Conservation (phyloP, 1,284 basidiomycete species). For the Anthracocystis panici-leucophaei region DNA sequence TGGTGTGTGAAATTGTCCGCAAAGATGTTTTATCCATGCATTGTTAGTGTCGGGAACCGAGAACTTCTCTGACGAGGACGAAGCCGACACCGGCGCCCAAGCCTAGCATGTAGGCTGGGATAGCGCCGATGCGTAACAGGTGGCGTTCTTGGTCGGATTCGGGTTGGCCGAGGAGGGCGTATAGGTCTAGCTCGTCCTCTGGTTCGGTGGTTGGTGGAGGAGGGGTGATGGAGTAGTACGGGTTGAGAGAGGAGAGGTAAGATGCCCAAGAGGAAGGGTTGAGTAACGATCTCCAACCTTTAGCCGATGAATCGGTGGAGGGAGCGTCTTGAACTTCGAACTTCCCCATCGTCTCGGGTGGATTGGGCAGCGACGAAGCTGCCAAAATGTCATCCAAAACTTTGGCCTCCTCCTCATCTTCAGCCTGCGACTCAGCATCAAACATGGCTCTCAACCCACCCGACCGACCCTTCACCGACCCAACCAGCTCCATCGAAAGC, state of each 20-base stretch:
- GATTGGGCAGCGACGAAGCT: background rate
- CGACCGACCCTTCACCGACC: background rate
- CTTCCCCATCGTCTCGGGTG: background rate
- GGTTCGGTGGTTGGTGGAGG: background rate
- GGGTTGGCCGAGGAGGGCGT: constrained; percentile 28
- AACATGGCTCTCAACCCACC: constrained; percentile 28
- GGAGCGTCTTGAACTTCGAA: background rate
- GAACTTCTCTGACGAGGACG: constrained; percentile 50
- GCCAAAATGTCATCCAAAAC: constrained; percentile 22
- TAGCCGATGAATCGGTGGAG: background rate
- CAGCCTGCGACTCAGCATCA: background rate
- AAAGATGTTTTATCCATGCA: background rate
- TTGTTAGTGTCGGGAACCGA: constrained; percentile 19
- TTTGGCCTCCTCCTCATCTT: background rate
- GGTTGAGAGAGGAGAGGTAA: constrained; percentile 46
- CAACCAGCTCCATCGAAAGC: constrained; percentile 8
- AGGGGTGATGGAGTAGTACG: constrained; percentile 27
- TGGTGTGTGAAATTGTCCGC: no score
- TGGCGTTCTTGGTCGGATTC: constrained; percentile 32
- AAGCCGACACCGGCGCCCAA: constrained; percentile 55
- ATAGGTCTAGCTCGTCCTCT: constrained; percentile 29
- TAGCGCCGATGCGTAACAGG: constrained; percentile 44
- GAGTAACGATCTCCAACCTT: background rate
- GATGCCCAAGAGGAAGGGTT: constrained; percentile 20
- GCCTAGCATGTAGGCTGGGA: constrained; percentile 59